These are phyloP conservation scores for Tilletia caries DNA, from an alignment of 1,284 basidiomycete species.

Conservation along the genomic window DNA sequence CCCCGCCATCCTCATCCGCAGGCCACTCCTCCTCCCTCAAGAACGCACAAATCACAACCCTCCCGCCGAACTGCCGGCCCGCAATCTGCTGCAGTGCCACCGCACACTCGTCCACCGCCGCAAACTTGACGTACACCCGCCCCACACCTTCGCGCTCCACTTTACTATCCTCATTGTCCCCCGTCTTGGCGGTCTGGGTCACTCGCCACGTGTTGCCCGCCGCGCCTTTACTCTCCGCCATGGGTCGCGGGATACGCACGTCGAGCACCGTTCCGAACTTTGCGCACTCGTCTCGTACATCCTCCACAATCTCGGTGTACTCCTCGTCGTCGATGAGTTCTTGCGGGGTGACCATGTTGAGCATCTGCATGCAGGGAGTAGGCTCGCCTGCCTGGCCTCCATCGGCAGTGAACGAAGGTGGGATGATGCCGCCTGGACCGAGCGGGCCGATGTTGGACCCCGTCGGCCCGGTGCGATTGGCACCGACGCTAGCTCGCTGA, in stretches of 20 bases:
- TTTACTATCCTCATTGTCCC: slow-evolving; percentile 61
- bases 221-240: slow-evolving; percentile 36
- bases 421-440: slow-evolving; percentile 29
- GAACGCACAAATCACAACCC: slow-evolving; percentile 67
- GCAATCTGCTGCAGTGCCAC: slow-evolving; percentile 77
- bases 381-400: slow-evolving; percentile 59
- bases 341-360: slow-evolving; percentile 97
- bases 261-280: slow-evolving; percentile 46
- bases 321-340: slow-evolving; percentile 87
- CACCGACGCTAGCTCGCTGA: slow-evolving; percentile 86
- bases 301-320: slow-evolving; percentile 88
- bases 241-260: slow-evolving; percentile 49
- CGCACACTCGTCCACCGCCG: slow-evolving; percentile 63
- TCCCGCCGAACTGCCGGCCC: slow-evolving; percentile 83
- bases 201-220: slow-evolving; percentile 44
- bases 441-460: slow-evolving; percentile 10
- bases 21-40: slow-evolving; percentile 50
- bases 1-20: slow-evolving; percentile 40
- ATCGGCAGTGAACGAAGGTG: slow-evolving; percentile 50
- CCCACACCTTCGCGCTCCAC: slow-evolving; percentile 89
- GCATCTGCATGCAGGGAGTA: slow-evolving; percentile 82
- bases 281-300: slow-evolving; percentile 77
- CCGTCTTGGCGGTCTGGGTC: slow-evolving; percentile 55
- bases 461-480: slow-evolving; percentile 56
- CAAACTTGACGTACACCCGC: slow-evolving; percentile 85